These are phyloP conservation scores for Stromatinia cepivora DNA, from an alignment of 2,329 filamentous ascomycete genomes.

Conservation along the genomic window DNA sequence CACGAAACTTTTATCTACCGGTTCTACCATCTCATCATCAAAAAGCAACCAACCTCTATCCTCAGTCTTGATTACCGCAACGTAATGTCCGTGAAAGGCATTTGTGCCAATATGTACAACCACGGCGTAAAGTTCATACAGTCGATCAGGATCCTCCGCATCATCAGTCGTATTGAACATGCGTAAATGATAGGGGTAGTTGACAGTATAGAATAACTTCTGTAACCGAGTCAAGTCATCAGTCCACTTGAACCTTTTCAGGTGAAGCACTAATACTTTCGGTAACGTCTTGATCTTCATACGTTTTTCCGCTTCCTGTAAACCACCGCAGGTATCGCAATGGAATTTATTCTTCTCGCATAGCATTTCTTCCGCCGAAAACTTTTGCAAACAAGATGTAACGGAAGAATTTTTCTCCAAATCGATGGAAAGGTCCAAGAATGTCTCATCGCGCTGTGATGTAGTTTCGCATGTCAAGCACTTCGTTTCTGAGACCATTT, in stretches of 20 bases:
- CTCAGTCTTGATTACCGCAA: slow-evolving; percentile 95
- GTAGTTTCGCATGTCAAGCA: slow-evolving; percentile 95
- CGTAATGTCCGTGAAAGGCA: slow-evolving; percentile 96
- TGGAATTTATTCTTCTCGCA: slow-evolving; percentile 99
- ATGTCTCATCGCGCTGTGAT: slow-evolving; percentile 93
- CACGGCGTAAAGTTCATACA: slow-evolving; percentile 96
- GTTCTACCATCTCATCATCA: slow-evolving; percentile 98
- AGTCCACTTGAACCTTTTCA: slow-evolving; percentile 98
- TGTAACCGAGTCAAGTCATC: slow-evolving; percentile 91
- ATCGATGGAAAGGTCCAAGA: slow-evolving; percentile 94
- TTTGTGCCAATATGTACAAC: slow-evolving; percentile 97
- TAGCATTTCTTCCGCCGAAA: slow-evolving; percentile 97
- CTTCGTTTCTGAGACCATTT: slow-evolving; percentile 91
- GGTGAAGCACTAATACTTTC: slow-evolving; percentile 84
- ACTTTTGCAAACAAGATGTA: slow-evolving; percentile 90
- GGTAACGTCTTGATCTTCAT: slow-evolving; percentile 99
- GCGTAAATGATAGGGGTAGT: slow-evolving; percentile 94
- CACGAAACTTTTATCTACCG: slow-evolving; percentile 94
- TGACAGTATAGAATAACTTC: slow-evolving; percentile 94
- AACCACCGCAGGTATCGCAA: slow-evolving; percentile 92
- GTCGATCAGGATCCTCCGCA: slow-evolving; percentile 85
- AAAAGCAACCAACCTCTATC: slow-evolving; percentile 95
- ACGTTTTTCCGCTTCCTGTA: slow-evolving; percentile 96
- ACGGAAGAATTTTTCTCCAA: slow-evolving; percentile 94
- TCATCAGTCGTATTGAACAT: slow-evolving; percentile 85